Evolutionary conservation across 768 basidiomycete species (phyloP), one percentile per base, ranked within the genome.

Genomic region (Suillus decipiens): DNA sequence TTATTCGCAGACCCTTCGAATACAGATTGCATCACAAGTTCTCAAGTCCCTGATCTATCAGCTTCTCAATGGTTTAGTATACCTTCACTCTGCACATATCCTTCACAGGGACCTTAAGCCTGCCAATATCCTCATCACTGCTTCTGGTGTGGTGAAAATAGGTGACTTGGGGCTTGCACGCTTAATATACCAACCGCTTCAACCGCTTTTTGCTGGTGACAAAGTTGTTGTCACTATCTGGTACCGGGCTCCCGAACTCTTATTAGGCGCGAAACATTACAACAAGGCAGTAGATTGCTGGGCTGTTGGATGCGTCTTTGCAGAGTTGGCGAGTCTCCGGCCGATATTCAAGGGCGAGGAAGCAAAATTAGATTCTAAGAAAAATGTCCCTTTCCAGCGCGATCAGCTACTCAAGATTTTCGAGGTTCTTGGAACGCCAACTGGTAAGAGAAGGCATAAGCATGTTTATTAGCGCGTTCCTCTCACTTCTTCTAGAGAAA

Each of bases 301-400:
- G 97, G 96, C 97, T 31, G 89, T 99, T 6, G 97, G 96, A 1
- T 99, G 97, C 73, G 98, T 99, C 50, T 90, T 96, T 78, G 97
- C 96, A 1, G 97, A 99, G 76, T 79, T 99, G 22, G 88, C 97
- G 2, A 95, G 93, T 65, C 77, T 99, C 53, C 80, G 96, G 28
- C 97, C 97, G 1, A 99, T 99, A 67, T 99, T 99, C 82, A 99
- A 99, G 73, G 97, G 96, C 12, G 97, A 99, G 75, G 97, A 99
- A 77, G 97, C 97, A 1, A 99, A 99, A 75, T 76, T 98, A 48
- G 97, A 99, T 72, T 87, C 89, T 34, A 96, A 98, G 81, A 99
- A 99, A 82, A 95, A 93, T 63, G 89, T 99, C 0, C 97, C 97
- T 0, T 99, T 99, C 74, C 97, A 99, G 73, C 83, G 89, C 61